A percentile compares a stretch with the other conserved stretches of the same genome.
Conservation (phyloP, 2,329 filamentous ascomycete genomes). For the Penicillium hesseltinei region DNA sequence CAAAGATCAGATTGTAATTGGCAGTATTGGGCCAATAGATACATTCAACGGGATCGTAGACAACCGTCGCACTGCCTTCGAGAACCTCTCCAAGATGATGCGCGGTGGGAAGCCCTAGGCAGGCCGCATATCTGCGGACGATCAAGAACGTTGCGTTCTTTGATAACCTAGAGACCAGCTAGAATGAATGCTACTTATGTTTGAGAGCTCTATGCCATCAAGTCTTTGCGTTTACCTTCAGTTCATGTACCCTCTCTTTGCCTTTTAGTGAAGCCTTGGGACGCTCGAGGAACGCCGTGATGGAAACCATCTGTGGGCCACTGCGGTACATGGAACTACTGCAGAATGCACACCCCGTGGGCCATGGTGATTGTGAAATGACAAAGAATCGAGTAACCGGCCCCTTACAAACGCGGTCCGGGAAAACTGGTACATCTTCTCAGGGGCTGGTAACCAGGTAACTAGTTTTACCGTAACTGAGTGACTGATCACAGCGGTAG, state of each 20-base stretch:
- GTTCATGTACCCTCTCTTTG: neutral
- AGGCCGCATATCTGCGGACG: neutral
- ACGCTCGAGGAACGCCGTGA: neutral
- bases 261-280: neutral
- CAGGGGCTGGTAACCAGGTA: too few species aligned
- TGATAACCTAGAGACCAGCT: neutral
- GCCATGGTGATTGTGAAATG: neutral
- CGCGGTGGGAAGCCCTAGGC: neutral
- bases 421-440: neutral
- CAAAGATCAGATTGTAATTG: constrained; percentile 46
- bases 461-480: too few species aligned
- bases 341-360: too few species aligned
- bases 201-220: neutral
- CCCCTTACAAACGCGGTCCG: neutral
- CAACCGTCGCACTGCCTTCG: constrained; percentile 26
- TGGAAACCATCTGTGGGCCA: neutral
- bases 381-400: neutral
- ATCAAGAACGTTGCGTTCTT: neutral
- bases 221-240: neutral
- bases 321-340: neutral
- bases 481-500: too few species aligned
- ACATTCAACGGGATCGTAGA: constrained; percentile 35
- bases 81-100: constrained; percentile 9
- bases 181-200: neutral
- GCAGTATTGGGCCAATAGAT: constrained; percentile 27